Evolutionary conservation across 164 flowering plant genomes (phyloP).

Genomic region (Stephania japonica): DNA sequence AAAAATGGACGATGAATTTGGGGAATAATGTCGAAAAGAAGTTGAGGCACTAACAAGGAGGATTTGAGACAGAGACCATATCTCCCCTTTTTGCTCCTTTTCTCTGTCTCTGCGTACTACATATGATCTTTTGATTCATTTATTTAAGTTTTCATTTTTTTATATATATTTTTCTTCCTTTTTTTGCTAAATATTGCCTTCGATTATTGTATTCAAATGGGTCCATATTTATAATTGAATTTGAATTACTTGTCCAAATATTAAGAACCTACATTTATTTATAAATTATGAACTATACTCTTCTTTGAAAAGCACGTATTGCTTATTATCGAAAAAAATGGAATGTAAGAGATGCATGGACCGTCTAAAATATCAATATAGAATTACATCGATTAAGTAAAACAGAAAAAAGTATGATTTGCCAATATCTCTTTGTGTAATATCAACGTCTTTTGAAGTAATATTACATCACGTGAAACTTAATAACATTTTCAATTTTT

Average conservation of each 20-base stretch:
- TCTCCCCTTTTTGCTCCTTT: conserved; percentile 24
- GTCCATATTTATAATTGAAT: not conserved
- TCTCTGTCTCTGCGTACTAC: conserved; percentile 9
- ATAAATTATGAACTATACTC: no score
- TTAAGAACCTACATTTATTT: not conserved
- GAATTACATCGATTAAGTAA: no score
- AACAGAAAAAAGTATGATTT: no score
- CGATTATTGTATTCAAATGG: not conserved
- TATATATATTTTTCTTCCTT: not conserved
- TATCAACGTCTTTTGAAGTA: no score
- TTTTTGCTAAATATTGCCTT: not conserved
- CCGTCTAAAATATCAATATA: not conserved
- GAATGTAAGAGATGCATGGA: not conserved
- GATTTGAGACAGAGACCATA: conserved; percentile 14
- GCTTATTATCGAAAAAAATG: no score
- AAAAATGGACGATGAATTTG: conserved; percentile 12
- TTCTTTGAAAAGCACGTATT: no score
- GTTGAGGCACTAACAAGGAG: not conserved
- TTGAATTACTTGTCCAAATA: not conserved
- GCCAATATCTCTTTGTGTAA: no score
- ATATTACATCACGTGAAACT: not conserved
- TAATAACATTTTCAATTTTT: no score
- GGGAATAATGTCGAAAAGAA: conserved; percentile 10
- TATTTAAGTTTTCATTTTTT: conserved; percentile 1
- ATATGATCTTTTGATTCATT: conserved; percentile 6